A percentile compares a stretch with the other conserved stretches of the same genome.
Evolutionary conservation across 73 alveolate genomes (phyloP).

Genomic region (Uronychia setigera): DNA sequence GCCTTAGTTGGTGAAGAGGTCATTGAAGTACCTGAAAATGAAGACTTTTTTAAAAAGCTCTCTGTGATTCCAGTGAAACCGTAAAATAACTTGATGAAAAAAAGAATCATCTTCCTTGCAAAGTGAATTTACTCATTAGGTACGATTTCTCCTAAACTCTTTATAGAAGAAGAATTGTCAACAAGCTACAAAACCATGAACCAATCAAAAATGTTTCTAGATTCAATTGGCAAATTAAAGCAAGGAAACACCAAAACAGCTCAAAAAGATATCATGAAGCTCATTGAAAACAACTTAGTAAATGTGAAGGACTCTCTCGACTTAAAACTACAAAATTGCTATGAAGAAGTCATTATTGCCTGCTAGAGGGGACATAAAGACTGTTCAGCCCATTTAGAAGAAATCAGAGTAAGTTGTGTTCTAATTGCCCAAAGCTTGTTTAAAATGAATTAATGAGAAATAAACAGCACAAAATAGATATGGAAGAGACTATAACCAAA

Average conservation of each 20-base stretch:
- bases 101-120: background rate
- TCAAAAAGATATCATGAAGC: background rate
- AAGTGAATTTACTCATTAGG: background rate
- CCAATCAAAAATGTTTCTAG: too few relatives aligned
- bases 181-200: background rate
- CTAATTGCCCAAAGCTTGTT: background rate
- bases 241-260: background rate
- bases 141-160: background rate
- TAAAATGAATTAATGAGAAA: background rate
- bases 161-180: background rate
- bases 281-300: background rate
- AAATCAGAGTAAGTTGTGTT: background rate
- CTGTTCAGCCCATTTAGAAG: background rate
- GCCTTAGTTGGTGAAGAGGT: background rate
- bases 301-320: background rate
- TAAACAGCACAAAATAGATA: background rate
- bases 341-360: background rate
- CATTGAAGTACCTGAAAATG: background rate
- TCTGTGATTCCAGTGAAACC: background rate
- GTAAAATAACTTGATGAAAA: background rate
- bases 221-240: background rate
- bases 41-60: background rate
- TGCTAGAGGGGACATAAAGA: background rate
- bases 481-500: background rate
- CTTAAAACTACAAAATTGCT: too few relatives aligned